phyloP scores from a whole-genome alignment of 139 green algal genomes.

The Tetraselmis striata region DNA sequence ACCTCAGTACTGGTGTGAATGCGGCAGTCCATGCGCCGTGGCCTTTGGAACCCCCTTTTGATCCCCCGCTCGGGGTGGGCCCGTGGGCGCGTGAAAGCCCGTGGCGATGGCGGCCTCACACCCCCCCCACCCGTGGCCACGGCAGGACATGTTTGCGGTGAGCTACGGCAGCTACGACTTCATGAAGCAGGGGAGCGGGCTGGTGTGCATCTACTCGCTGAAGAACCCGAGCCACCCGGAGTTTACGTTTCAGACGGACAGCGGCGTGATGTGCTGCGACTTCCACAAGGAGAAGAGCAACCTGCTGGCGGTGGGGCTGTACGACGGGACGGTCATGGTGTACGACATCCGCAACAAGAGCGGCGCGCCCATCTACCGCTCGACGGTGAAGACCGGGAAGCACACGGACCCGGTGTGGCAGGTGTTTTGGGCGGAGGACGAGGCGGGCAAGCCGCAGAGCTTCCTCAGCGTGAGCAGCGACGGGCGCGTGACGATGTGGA shows the following conservation, averaged over 20 bases:
- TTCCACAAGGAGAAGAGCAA: slow-evolving; percentile 78
- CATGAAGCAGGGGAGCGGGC: slow-evolving; percentile 55
- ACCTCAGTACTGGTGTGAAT: too few species aligned
- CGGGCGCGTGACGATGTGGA: slow-evolving; percentile 79
- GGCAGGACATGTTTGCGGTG: slow-evolving; percentile 75
- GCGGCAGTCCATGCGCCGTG: too few species aligned
- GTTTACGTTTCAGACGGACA: slow-evolving; percentile 59
- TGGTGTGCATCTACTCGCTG: slow-evolving; percentile 78
- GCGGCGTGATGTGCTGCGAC: slow-evolving; percentile 77
- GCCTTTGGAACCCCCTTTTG: too few species aligned
- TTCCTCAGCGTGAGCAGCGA: slow-evolving; percentile 49
- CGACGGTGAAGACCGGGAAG: slow-evolving; percentile 58
- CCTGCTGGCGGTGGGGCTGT: slow-evolving; percentile 80
- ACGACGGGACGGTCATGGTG: slow-evolving; percentile 75
- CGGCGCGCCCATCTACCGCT: slow-evolving; percentile 49
- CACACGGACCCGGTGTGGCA: slow-evolving; percentile 88
- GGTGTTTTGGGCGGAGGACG: slow-evolving; percentile 56
- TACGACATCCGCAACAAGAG: slow-evolving; percentile 56
- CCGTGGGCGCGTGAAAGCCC: too few species aligned
- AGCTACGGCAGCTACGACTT: slow-evolving; percentile 89
- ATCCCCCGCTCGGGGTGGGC: too few species aligned
- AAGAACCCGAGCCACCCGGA: slow-evolving; percentile 84
- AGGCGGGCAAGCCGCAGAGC: slow-evolving; percentile 13
- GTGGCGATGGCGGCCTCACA: too few species aligned
- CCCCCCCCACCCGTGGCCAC: too few species aligned